Evolutionary conservation across 2,329 filamentous ascomycete genomes (phyloP).

Genomic region (Fusarium udum): DNA sequence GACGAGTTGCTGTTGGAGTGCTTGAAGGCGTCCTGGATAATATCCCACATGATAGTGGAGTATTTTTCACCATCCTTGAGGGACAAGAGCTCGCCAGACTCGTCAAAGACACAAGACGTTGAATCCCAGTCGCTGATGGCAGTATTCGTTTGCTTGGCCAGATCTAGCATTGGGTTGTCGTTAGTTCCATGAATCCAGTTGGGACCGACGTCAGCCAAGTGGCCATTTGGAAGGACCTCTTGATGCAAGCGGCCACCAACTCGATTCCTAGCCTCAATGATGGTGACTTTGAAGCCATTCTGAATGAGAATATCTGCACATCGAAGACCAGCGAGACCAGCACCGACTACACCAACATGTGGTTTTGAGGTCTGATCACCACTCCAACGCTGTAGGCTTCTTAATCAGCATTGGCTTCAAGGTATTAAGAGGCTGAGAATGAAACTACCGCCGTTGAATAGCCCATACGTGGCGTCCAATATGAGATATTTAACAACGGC

Average conservation of each 20-base stretch:
- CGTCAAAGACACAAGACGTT: slow-evolving; percentile 64
- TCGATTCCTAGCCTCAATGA: slow-evolving; percentile 74
- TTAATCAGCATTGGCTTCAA: slow-evolving; percentile 34
- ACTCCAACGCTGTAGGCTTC: slow-evolving; percentile 36
- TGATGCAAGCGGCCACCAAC: slow-evolving; percentile 73
- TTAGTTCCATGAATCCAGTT: slow-evolving; percentile 83
- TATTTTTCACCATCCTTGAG: slow-evolving; percentile 56
- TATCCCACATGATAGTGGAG: slow-evolving; percentile 70
- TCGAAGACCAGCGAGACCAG: slow-evolving; percentile 75
- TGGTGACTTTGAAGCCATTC: slow-evolving; percentile 72
- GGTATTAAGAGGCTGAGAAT: slow-evolving; percentile 23
- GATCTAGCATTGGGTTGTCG: slow-evolving; percentile 74
- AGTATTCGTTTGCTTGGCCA: slow-evolving; percentile 70
- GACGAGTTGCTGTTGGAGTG: slow-evolving; percentile 67
- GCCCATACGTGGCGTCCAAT: neutral
- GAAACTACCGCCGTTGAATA: neutral
- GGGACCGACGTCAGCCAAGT: slow-evolving; percentile 69
- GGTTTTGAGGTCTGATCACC: slow-evolving; percentile 47
- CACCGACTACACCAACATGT: slow-evolving; percentile 74
- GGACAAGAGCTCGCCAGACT: slow-evolving; percentile 62
- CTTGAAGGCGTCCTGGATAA: slow-evolving; percentile 73
- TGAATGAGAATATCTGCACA: slow-evolving; percentile 74
- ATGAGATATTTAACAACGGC: neutral
- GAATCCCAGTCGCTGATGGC: slow-evolving; percentile 59
- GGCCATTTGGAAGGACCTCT: slow-evolving; percentile 57